A percentile compares a stretch with the other conserved stretches of the same genome.
phyloP scores from a whole-genome alignment of 2,329 filamentous ascomycete genomes.

The Trichophyton rubrum region DNA sequence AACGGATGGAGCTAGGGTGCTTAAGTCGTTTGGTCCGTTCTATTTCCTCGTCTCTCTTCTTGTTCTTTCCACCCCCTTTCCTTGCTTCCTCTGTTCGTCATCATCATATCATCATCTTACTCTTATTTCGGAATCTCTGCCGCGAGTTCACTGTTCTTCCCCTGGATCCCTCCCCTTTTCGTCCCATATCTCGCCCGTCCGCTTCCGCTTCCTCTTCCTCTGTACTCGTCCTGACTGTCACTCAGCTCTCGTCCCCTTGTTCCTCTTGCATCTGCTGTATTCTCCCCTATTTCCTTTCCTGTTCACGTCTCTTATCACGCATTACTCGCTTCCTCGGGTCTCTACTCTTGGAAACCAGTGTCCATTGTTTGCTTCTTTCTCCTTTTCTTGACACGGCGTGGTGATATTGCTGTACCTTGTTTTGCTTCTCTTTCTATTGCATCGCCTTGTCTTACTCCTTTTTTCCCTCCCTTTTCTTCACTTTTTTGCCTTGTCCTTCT shows the following conservation, averaged over 20 bases:
- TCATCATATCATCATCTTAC: conserved; percentile 10
- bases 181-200: conserved; percentile 13
- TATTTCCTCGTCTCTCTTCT: not conserved
- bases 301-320: not conserved
- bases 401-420: conserved; percentile 13
- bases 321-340: conserved; percentile 11
- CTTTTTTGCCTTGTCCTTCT: not conserved
- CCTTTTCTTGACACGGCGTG: conserved; percentile 15
- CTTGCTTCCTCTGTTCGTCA: not conserved
- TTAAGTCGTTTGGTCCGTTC: conserved; percentile 18
- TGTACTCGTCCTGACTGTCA: not conserved
- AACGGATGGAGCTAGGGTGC: conserved; percentile 19
- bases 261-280: conserved; percentile 9
- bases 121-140: conserved; percentile 31
- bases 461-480: not conserved
- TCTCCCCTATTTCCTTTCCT: conserved; percentile 3
- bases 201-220: conserved; percentile 8
- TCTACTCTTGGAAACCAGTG: conserved; percentile 19
- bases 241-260: conserved; percentile 16
- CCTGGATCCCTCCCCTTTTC: conserved; percentile 8
- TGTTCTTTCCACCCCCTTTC: not conserved
- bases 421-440: conserved; percentile 8
- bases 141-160: conserved; percentile 13
- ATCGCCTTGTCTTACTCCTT: conserved; percentile 8
- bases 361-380: conserved; percentile 13